Conservation (phyloP, 2,329 filamentous ascomycete genomes). For the Dothideomycetidae sp. region DNA sequence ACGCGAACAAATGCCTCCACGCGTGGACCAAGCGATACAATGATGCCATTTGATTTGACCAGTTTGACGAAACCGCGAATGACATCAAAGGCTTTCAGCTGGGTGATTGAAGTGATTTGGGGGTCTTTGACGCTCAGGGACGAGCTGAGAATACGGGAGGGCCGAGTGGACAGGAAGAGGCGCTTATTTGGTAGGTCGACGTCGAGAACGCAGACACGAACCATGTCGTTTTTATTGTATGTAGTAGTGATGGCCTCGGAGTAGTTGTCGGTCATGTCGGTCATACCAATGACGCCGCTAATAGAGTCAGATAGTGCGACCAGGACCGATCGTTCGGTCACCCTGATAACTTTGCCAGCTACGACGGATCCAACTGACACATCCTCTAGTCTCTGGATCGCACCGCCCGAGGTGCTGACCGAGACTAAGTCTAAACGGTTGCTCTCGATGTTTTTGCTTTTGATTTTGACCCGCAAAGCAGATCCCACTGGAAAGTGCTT, state of each 20-base stretch:
- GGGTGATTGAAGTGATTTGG: constrained; percentile 56
- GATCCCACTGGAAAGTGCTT: constrained; percentile 82
- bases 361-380: constrained; percentile 69
- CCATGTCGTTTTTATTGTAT: constrained; percentile 70
- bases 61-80: constrained; percentile 87
- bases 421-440: constrained; percentile 76
- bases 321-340: constrained; percentile 68
- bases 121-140: constrained; percentile 65
- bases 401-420: constrained; percentile 39
- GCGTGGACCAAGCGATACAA: constrained; percentile 67
- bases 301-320: constrained; percentile 73
- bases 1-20: constrained; percentile 74
- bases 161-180: constrained; percentile 64
- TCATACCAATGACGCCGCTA: constrained; percentile 64
- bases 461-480: constrained; percentile 67
- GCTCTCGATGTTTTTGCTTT: constrained; percentile 55
- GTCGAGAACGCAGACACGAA: constrained; percentile 72
- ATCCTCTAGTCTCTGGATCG: constrained; percentile 51
- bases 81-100: constrained; percentile 63
- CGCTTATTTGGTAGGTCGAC: constrained; percentile 76
- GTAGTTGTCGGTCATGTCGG: constrained; percentile 79
- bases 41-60: constrained; percentile 76
- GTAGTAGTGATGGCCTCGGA: constrained; percentile 60
- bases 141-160: constrained; percentile 80
- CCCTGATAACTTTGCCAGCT: constrained; percentile 69